Conservation (phyloP, 129 eudicot genomes). For the Flaveria robusta region DNA sequence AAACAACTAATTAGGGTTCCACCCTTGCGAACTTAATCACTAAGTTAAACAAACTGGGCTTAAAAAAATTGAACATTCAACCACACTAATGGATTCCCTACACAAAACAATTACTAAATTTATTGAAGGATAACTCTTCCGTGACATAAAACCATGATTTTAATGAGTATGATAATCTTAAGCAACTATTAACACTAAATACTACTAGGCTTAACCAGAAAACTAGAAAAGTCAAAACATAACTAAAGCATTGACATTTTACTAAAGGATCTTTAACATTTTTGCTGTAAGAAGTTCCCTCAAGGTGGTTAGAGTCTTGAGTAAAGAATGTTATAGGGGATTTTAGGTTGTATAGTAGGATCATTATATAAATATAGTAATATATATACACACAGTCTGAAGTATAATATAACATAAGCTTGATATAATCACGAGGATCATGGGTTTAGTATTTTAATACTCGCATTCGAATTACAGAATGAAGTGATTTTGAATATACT, state of each 20-base stretch:
- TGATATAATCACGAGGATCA: not conserved
- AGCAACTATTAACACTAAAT: not conserved
- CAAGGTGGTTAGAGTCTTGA: conserved; percentile 15
- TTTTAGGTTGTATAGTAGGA: not conserved
- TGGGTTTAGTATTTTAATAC: not conserved
- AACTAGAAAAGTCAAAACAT: not conserved
- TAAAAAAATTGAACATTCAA: no score
- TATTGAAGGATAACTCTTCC: not conserved
- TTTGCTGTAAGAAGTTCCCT: not conserved
- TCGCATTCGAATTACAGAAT: not conserved
- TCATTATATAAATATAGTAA: not conserved
- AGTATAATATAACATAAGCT: not conserved
- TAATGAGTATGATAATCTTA: not conserved
- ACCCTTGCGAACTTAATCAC: no score
- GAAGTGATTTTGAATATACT: not conserved
- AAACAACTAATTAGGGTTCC: no score
- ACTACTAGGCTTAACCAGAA: not conserved
- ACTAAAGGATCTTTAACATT: not conserved
- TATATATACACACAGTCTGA: not conserved
- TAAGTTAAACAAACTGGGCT: no score
- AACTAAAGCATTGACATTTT: not conserved
- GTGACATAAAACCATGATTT: not conserved
- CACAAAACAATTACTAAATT: not conserved
- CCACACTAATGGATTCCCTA: no score
- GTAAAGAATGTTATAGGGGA: not conserved